Percentiles rank a stretch among this genome's conserved stretches.
Evolutionary conservation across 805 yeast genomes (phyloP).

Genomic region (Monosporozyma aquatica): DNA sequence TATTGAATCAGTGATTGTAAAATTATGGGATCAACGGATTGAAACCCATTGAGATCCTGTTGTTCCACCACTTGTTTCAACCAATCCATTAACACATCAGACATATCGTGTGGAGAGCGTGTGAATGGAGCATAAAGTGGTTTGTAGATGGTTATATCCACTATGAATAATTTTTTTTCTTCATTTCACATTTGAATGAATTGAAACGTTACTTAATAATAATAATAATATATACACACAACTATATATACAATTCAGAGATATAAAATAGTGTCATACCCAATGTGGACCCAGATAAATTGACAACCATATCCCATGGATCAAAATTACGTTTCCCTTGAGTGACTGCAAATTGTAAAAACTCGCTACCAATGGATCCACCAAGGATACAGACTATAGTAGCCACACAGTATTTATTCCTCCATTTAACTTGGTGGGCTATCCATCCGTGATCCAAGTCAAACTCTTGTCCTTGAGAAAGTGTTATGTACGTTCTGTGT

Average conservation of each 20-base stretch:
- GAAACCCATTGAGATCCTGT: conserved; percentile 5
- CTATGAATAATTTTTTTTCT: too few relatives aligned
- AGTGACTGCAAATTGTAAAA: conserved; percentile 33
- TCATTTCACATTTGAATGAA: too few relatives aligned
- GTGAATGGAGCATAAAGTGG: too few relatives aligned
- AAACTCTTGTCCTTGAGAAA: too few relatives aligned
- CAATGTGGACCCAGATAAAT: conserved; percentile 24
- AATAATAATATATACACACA: not conserved
- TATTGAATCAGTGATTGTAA: not conserved
- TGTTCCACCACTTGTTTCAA: conserved; percentile 12
- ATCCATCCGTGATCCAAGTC: too few relatives aligned
- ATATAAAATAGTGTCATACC: conserved; percentile 12
- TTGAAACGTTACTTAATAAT: too few relatives aligned
- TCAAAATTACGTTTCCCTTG: conserved; percentile 39
- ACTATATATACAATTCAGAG: too few relatives aligned
- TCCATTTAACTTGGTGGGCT: too few relatives aligned
- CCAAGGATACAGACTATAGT: conserved; percentile 37
- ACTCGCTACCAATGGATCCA: conserved; percentile 44
- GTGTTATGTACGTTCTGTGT: too few relatives aligned
- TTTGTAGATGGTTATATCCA: too few relatives aligned
- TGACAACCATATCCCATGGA: conserved; percentile 35
- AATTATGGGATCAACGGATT: not conserved
- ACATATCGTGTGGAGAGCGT: too few relatives aligned
- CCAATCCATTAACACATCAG: not conserved
- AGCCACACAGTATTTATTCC: conserved; percentile 27